Conservation (phyloP, 495 filamentous ascomycete species). For the Aspergillus ostianus region DNA sequence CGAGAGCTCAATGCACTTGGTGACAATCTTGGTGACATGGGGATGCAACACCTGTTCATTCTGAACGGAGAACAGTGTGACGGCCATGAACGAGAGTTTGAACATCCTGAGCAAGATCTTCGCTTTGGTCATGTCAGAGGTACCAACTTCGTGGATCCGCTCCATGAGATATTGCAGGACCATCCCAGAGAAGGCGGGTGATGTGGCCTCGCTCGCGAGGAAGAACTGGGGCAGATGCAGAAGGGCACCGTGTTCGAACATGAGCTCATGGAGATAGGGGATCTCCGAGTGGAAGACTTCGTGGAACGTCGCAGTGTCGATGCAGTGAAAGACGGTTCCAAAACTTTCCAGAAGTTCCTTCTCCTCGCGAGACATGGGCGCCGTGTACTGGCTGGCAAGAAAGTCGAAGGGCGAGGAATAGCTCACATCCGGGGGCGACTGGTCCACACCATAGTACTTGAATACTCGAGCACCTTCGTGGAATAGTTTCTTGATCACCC, state of each 20-base stretch:
- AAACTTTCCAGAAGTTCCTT: constrained; percentile 98
- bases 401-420: constrained; percentile 81
- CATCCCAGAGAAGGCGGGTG: constrained; percentile 97
- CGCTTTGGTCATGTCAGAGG: constrained; percentile 82
- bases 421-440: constrained; percentile 69
- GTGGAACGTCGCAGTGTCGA: constrained; percentile 97
- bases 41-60: constrained; percentile 95
- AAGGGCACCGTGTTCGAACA: constrained; percentile 92
- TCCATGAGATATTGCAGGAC: constrained; percentile 96
- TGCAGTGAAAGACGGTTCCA: constrained; percentile 96
- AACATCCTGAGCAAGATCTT: constrained; percentile 92
- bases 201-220: constrained; percentile 94
- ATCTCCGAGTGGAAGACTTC: constrained; percentile 98
- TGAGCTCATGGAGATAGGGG: constrained; percentile 92
- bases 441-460: constrained; percentile 89
- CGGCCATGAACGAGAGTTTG: constrained; percentile 99
- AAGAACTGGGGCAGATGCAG: constrained; percentile 98
- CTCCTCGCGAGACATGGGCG: constrained; percentile 89
- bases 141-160: constrained; percentile 90
- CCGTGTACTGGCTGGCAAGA: constrained; percentile 88
- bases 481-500: constrained; percentile 95
- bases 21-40: constrained; percentile 94
- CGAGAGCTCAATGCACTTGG: constrained; percentile 91
- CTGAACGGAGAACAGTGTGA: constrained; percentile 88
- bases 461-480: constrained; percentile 95